Evolutionary conservation across 768 basidiomycete species (phyloP), one percentile per base, ranked within the genome.

Genomic region (Lactarius hatsudake): DNA sequence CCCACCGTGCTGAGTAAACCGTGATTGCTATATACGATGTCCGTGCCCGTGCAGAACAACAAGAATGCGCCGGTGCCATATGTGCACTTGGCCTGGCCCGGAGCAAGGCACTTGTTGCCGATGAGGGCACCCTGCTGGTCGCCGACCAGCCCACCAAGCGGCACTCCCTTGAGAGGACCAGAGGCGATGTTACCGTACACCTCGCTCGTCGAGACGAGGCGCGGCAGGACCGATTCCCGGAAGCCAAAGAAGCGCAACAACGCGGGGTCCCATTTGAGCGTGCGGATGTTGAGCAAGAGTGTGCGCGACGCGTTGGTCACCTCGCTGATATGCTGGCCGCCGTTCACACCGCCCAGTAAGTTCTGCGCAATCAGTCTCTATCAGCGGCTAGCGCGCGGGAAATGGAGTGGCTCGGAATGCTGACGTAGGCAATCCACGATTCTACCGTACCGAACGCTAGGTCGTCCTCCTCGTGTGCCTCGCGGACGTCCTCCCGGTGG

Each of bases 31-130:
- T 89, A 82, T 28, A 98, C 90, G 48, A 94, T 88, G 32, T 96
- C 89, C 26, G 79, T 80, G 3, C 96, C 97, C 1, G 97, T 98
- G 79, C 92, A 93, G 83, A 97, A 98, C 34, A 99, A 80, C 71
- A 98, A 81, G 82, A 99, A 99, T 43, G 94, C 94, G 36, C 97
- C 96, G 1, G 96, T 98, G 30, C 96, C 96, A 72, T 96, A 99
- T 5, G 97, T 99, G 78, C 95, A 97, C 79, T 99, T 99, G 2
- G 96, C 96, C 76, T 98, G 91, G 20, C 96, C 96, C 70, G 85
- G 82, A n/a, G 74, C 81, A 62, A 99, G 77, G 74, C 97, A 98
- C 77, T 97, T 98, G 81, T 99, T 98, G 0, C 96, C 97, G 60
- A 98, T 87, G 28, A 99, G 80, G 28, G 96, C 96, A 6, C 91